Evolutionary conservation across 1,284 basidiomycete species (phyloP), one percentile per base, ranked within the genome.

Genomic region (Mrakiaceae sp.): DNA sequence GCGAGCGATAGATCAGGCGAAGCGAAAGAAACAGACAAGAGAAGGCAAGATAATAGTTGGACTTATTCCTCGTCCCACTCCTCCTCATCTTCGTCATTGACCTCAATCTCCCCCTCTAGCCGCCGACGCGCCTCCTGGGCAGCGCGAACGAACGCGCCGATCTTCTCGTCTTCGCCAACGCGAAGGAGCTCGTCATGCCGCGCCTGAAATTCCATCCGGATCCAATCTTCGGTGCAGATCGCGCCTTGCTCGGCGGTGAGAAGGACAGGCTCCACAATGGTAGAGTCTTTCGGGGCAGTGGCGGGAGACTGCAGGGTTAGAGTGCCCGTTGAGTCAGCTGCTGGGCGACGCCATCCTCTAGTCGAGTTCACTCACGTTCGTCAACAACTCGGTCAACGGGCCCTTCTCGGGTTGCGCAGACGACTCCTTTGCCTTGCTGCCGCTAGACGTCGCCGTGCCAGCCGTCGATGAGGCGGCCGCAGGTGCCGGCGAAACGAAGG

Each of bases 81-180:
- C 14, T 43, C 5, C 46, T 42, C 53, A 7, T 63, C 53, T 39
- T 50, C 53, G 5, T 63, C 62, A 10, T 49, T 49, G 4, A 63
- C 62, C n/a, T 63, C 62, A 39, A 63, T 63, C 27, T 63, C 62
- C 49, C 58, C 62, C 3, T 50, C 56, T 56, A 63, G 14, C 7
- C 56, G 57, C 48, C 56, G 57, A 47, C 62, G 57, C 40, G 62
- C 62, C 51, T 63, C 62, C 48, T 50, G 46, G 11, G 62, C 62
- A 3, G 55, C 55, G 44, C 44, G 50, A 46, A 57, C 48, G 40
- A 63, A 63, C 5, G 14, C 48, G 5, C 62, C 62, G 16, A 63
- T 63, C 56, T 44, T 58, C 55, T 56, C 56, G 46, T 53, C 48
- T 49, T 63, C 57, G 27, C 62, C 62, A 1, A 52, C 12, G 48